Evolutionary conservation across 2,329 filamentous ascomycete genomes (phyloP), one percentile per base, ranked within the genome.

Genomic region (Alternaria burnsii): DNA sequence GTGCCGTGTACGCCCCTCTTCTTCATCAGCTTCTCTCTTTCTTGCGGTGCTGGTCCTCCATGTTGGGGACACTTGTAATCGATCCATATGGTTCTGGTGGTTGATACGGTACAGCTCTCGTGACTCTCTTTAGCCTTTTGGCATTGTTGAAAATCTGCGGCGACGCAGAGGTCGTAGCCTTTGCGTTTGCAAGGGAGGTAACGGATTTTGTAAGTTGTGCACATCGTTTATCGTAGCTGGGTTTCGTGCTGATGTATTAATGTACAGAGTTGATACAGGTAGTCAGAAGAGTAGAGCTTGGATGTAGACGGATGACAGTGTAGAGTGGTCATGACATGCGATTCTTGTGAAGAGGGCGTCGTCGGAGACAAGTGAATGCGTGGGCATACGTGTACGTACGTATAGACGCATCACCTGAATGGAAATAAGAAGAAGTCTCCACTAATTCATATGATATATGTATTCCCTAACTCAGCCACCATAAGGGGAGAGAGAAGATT

Each of bases 401-500:
- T 44, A 8, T 44, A 9, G 24, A 28, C 8, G n/a, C 8, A 10
- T 28, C 7, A 6, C 18, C 18, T 28, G 14, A 28, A 12, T 6
- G 42, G 42, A 44, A 9, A 43, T 22, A 6, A 41, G 18, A 10
- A 41, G 4, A 22, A 14, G 2, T 18, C 7, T 4, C 1, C 4
- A 22, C 2, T 5, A 41, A 5, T 14, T 11, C 4, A 41, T 41
- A 11, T 11, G 12, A 34, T 2, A 1, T 22, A 16, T 48, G n/a
- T 32, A n/a, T 24, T 34, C 44, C 9, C 42, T 2, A 51, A 14
- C 38, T 43, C 36, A 55, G 5, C 44, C 22, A 4, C 57, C 20
- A n/a, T 18, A 43, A 55, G 22, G n/a, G 28, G 20, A 34, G 42
- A 58, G 48, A 41, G 28, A 28, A 34, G 20, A 55, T 28, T 20